phyloP scores from a whole-genome alignment of 2,329 filamentous ascomycete species.

The Xenosphaeropsis pyriputrescens region DNA sequence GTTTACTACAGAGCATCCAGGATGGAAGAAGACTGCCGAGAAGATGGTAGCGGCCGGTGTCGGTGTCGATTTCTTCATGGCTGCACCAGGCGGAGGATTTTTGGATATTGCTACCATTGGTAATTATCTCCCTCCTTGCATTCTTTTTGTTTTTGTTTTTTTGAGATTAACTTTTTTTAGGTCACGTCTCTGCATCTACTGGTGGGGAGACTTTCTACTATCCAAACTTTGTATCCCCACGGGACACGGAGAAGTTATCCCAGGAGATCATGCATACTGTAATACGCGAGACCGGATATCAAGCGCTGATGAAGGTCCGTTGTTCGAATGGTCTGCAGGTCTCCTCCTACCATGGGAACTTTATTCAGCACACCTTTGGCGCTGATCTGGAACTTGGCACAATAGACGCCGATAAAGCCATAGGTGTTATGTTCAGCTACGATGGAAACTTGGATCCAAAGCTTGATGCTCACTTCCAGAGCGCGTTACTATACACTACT shows the following conservation, averaged over 20 bases:
- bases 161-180: conserved; percentile 22
- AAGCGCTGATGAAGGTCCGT: conserved; percentile 94
- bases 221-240: conserved; percentile 81
- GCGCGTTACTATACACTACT: conserved; percentile 86
- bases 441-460: conserved; percentile 97
- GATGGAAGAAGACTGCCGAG: conserved; percentile 72
- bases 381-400: conserved; percentile 89
- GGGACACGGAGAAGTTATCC: conserved; percentile 72
- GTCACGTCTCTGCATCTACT: conserved; percentile 75
- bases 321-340: conserved; percentile 95
- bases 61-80: conserved; percentile 89
- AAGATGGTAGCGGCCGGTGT: conserved; percentile 80
- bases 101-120: conserved; percentile 86
- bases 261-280: conserved; percentile 78
- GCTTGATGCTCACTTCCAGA: conserved; percentile 94
- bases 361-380: conserved; percentile 87
- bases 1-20: conserved; percentile 77
- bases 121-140: conserved; percentile 24
- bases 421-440: conserved; percentile 84
- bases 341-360: conserved; percentile 88
- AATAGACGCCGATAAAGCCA: conserved; percentile 85
- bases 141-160: conserved; percentile 5
- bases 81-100: conserved; percentile 78
- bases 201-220: conserved; percentile 95
- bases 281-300: conserved; percentile 82